Evolutionary conservation across 306 rosid species (phyloP).

Genomic region (Prunus mongolica): DNA sequence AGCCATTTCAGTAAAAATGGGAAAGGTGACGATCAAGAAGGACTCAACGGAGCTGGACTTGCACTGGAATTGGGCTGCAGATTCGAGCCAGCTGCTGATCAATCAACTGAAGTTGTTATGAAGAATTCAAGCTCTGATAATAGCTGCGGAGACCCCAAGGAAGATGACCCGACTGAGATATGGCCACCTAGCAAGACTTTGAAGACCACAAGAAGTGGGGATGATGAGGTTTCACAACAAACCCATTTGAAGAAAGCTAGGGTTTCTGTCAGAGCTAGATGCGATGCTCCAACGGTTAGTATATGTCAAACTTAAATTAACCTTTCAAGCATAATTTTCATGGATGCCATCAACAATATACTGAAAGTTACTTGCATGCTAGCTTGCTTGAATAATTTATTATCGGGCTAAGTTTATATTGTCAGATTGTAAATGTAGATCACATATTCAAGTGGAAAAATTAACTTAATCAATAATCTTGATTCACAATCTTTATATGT

Average conservation of each 20-base stretch:
- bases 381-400: background rate
- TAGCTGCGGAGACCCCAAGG: slow-evolving; percentile 26
- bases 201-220: slow-evolving; percentile 29
- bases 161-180: slow-evolving; percentile 28
- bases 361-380: background rate
- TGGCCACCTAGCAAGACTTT: slow-evolving; percentile 47
- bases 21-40: slow-evolving; percentile 13
- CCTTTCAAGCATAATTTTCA: background rate
- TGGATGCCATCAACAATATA: background rate
- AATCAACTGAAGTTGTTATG: slow-evolving; percentile 3
- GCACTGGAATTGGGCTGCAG: slow-evolving; percentile 43
- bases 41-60: slow-evolving; percentile 27
- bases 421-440: too few species aligned
- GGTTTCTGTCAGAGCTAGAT: slow-evolving; percentile 71
- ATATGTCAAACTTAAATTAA: background rate
- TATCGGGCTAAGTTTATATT: background rate
- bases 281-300: slow-evolving; percentile 63
- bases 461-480: background rate
- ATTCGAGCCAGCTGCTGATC: slow-evolving; percentile 20
- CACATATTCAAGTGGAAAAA: background rate
- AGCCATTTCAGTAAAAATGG: background rate
- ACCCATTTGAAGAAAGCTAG: slow-evolving; percentile 53
- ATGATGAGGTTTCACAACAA: slow-evolving; percentile 35
- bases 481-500: background rate
- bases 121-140: slow-evolving; percentile 9